Evolutionary conservation across 1,284 basidiomycete species (phyloP).

Genomic region (Ceratorhiza oryzae-sativae): DNA sequence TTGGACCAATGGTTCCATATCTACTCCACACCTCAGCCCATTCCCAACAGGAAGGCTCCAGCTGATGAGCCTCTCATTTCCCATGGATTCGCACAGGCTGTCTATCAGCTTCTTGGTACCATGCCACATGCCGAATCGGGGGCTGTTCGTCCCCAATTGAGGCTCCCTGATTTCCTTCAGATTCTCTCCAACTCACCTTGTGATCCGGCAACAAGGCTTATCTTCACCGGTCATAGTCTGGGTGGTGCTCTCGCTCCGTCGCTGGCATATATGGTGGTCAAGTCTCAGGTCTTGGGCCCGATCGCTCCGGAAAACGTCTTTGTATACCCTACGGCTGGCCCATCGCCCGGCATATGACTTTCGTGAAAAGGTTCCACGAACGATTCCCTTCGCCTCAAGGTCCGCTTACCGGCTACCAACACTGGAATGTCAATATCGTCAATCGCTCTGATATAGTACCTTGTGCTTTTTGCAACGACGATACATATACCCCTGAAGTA

Average conservation of each 20-base stretch:
- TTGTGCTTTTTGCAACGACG: slow-evolving; percentile 9
- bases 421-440: slow-evolving; percentile 38
- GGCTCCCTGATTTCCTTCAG: slow-evolving; percentile 7
- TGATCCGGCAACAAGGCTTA: slow-evolving; percentile 1
- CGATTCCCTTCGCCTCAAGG: slow-evolving; percentile 4
- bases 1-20: slow-evolving; percentile 2
- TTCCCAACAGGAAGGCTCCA: neutral
- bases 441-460: slow-evolving; percentile 31
- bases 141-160: neutral
- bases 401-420: neutral
- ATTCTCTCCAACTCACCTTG: neutral
- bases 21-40: neutral
- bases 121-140: neutral
- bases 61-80: neutral
- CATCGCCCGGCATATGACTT: slow-evolving; percentile 26
- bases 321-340: slow-evolving; percentile 25
- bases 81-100: neutral
- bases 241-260: slow-evolving; percentile 36
- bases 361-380: neutral
- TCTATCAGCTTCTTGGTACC: neutral
- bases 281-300: neutral
- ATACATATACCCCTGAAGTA: neutral
- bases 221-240: slow-evolving; percentile 36
- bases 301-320: neutral
- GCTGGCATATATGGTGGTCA: slow-evolving; percentile 12